Evolutionary conservation across 1,284 basidiomycete species (phyloP), one percentile per base, ranked within the genome.

Genomic region (Ganoderma lucidum): DNA sequence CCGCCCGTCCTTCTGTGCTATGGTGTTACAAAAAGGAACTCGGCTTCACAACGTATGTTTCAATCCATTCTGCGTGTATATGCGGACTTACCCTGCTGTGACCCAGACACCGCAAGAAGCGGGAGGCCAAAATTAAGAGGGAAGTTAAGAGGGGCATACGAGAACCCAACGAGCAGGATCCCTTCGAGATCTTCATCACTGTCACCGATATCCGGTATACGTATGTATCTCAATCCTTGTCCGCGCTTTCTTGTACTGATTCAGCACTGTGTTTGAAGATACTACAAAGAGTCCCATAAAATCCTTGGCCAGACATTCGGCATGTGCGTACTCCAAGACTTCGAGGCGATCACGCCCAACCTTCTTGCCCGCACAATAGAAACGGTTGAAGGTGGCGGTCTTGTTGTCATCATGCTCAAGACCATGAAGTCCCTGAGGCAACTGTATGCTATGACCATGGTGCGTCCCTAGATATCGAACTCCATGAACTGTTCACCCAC

Each of bases 151-250:
- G 96, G 37, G 97, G 97, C 8, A 90, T 97, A 61, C 88, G 97
- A 30, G 97, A 99, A 77, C 91, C 94, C 32, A 97, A 97, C 78
- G 96, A 99, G 69, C 96, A 97, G 79, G 92, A 96, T 79, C 97
- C 98, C 0, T 99, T 99, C 78, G 98, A 99, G 84, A 94, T 99
- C 66, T 99, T 99, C 78, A 93, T 99, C 32, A 94, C 95, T 3
- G 96, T 99, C n/a, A 99, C 98, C 9, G 97, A 99, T 80, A 99
- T 99, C 70, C 92, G 97, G 71, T 99, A 99, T 85, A 95, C 93
- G 88, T 95, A 79, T 78, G 92, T 86, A 15, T 39, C 62, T 19
- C 45, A 3, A 12, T 37, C 41, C 41, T 37, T 65, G 30, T 28
- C 19, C 51, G 14, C 32, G 51, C 3, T 42, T 30, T 30, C 35